Conservation (phyloP, 176 grass and related monocot species). For the Cymbopogon citratus region DNA sequence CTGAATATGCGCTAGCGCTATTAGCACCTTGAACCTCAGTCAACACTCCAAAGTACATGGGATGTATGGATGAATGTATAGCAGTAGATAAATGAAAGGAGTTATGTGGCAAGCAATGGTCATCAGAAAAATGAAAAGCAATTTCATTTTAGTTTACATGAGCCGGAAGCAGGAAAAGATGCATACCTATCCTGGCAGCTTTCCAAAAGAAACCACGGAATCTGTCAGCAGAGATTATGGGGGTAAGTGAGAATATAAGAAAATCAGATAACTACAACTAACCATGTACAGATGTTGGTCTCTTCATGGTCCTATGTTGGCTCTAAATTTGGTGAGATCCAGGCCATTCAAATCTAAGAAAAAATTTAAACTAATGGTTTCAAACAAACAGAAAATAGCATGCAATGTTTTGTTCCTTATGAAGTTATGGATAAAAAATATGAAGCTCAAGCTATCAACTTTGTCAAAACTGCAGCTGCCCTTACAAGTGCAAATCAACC, state of each 20-base stretch:
- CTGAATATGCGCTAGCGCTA: neutral
- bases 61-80: neutral
- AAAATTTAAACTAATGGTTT: neutral
- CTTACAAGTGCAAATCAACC: neutral
- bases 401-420: neutral
- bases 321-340: neutral
- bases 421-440: neutral
- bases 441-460: neutral
- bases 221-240: conserved; percentile 26
- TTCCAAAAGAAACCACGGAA: conserved; percentile 71
- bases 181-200: conserved; percentile 58
- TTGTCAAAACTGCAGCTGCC: neutral
- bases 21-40: neutral
- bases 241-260: conserved; percentile 4
- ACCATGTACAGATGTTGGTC: neutral
- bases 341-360: neutral
- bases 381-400: neutral
- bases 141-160: neutral
- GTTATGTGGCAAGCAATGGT: neutral
- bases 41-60: neutral
- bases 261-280: neutral
- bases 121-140: neutral
- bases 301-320: neutral
- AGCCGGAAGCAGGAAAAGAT: neutral
- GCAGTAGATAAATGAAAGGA: neutral